phyloP scores from a whole-genome alignment of 2,329 filamentous ascomycete species.

The Penicillium sp. region DNA sequence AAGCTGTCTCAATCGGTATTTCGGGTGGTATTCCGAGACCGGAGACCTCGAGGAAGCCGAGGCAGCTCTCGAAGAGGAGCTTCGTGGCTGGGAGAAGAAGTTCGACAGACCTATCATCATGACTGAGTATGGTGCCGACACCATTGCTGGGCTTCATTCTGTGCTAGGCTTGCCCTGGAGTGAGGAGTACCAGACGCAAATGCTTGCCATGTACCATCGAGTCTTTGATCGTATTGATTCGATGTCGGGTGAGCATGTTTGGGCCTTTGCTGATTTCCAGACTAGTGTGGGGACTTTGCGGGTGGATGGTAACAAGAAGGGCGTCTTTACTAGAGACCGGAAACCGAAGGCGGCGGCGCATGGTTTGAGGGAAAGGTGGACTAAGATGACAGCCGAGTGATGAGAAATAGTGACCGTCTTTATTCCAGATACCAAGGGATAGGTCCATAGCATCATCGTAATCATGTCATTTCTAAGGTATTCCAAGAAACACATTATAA shows the following conservation, averaged over 20 bases:
- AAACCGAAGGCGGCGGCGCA: slow-evolving; percentile 5
- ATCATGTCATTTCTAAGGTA: too few species aligned
- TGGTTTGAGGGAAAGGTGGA: background rate
- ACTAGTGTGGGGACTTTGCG: background rate
- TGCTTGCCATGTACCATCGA: slow-evolving; percentile 31
- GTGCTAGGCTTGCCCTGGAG: slow-evolving; percentile 27
- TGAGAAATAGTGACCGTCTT: too few species aligned
- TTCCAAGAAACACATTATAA: too few species aligned
- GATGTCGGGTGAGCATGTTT: slow-evolving; percentile 29
- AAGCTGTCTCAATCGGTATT: slow-evolving; percentile 31
- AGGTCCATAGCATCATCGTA: too few species aligned
- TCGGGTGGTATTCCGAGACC: slow-evolving; percentile 29
- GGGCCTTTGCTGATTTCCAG: slow-evolving; percentile 11
- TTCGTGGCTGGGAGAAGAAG: slow-evolving; percentile 24
- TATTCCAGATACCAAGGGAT: too few species aligned
- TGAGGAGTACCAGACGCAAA: slow-evolving; percentile 29
- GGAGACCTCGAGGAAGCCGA: slow-evolving; percentile 26
- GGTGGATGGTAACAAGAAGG: slow-evolving; percentile 6
- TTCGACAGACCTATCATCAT: slow-evolving; percentile 33
- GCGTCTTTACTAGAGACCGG: slow-evolving; percentile 3
- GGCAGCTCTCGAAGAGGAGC: slow-evolving; percentile 21
- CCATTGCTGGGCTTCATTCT: slow-evolving; percentile 29
- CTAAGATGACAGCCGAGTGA: background rate
- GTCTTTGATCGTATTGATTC: slow-evolving; percentile 30
- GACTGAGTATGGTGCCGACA: slow-evolving; percentile 33